Base-by-base conservation (phyloP, 495 filamentous ascomycete species). In the Astrothelium subdiscretum region DNA sequence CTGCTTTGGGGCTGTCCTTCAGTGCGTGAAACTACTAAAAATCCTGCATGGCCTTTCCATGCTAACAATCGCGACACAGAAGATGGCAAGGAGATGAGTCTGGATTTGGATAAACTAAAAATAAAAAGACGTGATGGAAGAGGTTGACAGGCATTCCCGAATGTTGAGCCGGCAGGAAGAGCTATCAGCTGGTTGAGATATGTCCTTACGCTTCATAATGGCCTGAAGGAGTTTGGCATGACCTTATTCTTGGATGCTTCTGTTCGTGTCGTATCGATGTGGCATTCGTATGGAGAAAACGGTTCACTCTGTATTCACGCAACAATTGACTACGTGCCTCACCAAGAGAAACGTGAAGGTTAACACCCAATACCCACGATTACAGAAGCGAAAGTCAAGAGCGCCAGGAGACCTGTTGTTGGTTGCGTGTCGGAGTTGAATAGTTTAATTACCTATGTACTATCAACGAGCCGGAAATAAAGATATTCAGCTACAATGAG, bases 131-230 rank as follows among this genome's bases (percentile, higher is more conserved):
- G 82, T 97, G 2, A 78, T 89, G 35, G 90, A 91, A 73, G 90
- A 97, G 75, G 85, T 96, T 42, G 88, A 96, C 71, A 82, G 95
- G 61, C 88, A 97, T 79, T 95, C 90, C 44, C 80, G 95, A 58
- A 73, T 75, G 40, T 73, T 99, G 70, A 83, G 87, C 65, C 83
- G 95, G 68, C 83, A 91, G 76, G 87, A 89, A 64, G 91, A 92
- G 66, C 72, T 99, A 8, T 54, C 48, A 15, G 8, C 20, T 11
- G 15, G 48, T 54, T 54, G 48, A 54, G 10, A 54, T 3, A n/a
- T n/a, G 20, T 10, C 13, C 18, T 10, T 20, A 18, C 8, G 8
- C 18, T 3, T n/a, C 8, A n/a, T n/a, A 48, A 18, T 48, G 13
- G 6, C 20, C 8, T 3, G 18, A 20, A n/a, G 20, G 18, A 20